phyloP scores from a whole-genome alignment of 2,329 filamentous ascomycete species.

The Sphaerulina musiva region DNA sequence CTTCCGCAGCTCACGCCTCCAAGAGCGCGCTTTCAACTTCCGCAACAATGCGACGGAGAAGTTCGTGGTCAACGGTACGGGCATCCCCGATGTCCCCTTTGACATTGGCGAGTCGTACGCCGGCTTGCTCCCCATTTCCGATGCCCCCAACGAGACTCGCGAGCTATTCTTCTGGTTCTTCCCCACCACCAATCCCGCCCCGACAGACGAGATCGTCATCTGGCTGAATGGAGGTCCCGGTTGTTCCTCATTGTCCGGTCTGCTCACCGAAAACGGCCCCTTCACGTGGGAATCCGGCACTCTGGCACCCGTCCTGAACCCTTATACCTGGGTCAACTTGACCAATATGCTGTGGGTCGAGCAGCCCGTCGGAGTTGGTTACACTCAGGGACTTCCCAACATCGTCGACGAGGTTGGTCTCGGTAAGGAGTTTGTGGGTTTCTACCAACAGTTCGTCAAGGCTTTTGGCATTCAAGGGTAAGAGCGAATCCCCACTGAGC shows the following conservation, averaged over 20 bases:
- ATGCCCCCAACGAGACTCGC: constrained; percentile 13
- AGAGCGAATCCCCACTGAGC: constrained; percentile 29
- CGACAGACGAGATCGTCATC: constrained; percentile 37
- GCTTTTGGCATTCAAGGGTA: constrained; percentile 44
- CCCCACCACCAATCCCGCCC: constrained; percentile 40
- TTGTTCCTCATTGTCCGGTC: constrained; percentile 17
- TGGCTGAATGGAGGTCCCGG: constrained; percentile 23
- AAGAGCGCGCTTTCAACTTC: neutral
- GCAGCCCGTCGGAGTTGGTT: constrained; percentile 47
- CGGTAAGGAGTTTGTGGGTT: constrained; percentile 38
- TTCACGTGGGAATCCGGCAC: constrained; percentile 34
- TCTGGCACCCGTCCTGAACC: constrained; percentile 2
- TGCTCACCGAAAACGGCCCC: constrained; percentile 21
- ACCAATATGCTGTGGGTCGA: constrained; percentile 68
- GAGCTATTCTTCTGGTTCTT: constrained; percentile 46
- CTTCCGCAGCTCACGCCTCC: neutral
- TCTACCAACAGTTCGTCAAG: constrained; percentile 47
- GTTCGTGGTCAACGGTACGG: constrained; percentile 22
- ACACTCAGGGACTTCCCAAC: constrained; percentile 33
- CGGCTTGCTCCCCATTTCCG: constrained; percentile 25
- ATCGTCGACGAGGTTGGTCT: constrained; percentile 38
- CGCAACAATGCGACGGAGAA: constrained; percentile 6
- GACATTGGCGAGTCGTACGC: constrained; percentile 33
- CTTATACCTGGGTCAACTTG: constrained; percentile 43
- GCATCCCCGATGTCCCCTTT: constrained; percentile 29